phyloP scores from a whole-genome alignment of 805 yeast genomes.

The Diddensiella caesifluorescens region DNA sequence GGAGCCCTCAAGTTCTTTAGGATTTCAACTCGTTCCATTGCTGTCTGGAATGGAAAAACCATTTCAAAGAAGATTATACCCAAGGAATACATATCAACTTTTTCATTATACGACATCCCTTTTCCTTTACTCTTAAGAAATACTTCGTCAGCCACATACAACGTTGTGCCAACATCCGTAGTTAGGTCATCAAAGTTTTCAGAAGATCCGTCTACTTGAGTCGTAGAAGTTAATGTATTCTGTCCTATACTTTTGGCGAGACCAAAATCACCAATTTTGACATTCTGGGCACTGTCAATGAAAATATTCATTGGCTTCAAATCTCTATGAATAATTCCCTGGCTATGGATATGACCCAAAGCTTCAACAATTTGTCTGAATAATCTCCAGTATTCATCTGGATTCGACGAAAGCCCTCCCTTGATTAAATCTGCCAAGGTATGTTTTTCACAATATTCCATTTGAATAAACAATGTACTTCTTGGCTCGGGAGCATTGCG shows the following conservation, averaged over 20 bases:
- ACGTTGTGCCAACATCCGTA: conserved; percentile 88
- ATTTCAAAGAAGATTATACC: conserved; percentile 96
- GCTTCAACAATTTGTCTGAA: conserved; percentile 87
- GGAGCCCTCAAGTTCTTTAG: conserved; percentile 58
- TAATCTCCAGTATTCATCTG: conserved; percentile 85
- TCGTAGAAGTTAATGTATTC: conserved; percentile 3
- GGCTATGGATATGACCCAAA: conserved; percentile 81
- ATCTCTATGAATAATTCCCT: conserved; percentile 93
- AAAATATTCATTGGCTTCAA: conserved; percentile 93
- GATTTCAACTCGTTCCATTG: conserved; percentile 84
- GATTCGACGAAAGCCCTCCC: conserved; percentile 62
- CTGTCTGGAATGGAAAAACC: conserved; percentile 79
- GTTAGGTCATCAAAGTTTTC: conserved; percentile 65
- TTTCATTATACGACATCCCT: conserved; percentile 73
- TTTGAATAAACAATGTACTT: conserved; percentile 86
- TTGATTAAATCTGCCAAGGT: conserved; percentile 79
- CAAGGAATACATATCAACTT: conserved; percentile 91
- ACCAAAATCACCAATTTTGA: conserved; percentile 96
- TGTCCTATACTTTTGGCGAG: conserved; percentile 65
- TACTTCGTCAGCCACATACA: conserved; percentile 89
- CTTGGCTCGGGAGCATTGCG: conserved; percentile 22
- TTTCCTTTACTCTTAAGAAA: conserved; percentile 41
- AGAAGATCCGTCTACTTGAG: conserved; percentile 5
- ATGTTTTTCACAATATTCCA: conserved; percentile 97
- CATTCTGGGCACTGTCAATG: conserved; percentile 81